Percentiles rank a stretch among this genome's conserved stretches.
phyloP scores from a whole-genome alignment of 2,329 filamentous ascomycete species.

The Lizonia empirigonia region DNA sequence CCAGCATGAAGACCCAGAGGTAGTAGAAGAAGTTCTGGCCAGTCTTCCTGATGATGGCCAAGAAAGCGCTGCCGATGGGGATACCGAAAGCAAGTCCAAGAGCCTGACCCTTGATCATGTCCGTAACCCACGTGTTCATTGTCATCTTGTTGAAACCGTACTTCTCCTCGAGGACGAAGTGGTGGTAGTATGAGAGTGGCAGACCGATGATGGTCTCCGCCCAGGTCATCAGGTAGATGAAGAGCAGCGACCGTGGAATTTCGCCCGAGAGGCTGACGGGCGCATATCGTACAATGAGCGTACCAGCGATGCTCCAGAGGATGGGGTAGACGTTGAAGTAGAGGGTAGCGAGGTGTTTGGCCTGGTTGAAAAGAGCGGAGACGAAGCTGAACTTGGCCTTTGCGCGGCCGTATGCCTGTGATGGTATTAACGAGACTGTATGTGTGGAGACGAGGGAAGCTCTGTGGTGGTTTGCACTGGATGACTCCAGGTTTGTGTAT shows the following conservation, averaged over 20 bases:
- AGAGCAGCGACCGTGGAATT: slow-evolving; percentile 90
- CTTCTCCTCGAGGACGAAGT: slow-evolving; percentile 93
- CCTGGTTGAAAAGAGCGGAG: slow-evolving; percentile 79
- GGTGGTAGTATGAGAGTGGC: slow-evolving; percentile 86
- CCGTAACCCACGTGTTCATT: slow-evolving; percentile 80
- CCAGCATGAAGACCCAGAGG: slow-evolving; percentile 90
- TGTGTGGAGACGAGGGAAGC: background rate
- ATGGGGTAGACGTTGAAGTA: slow-evolving; percentile 89
- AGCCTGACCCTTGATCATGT: slow-evolving; percentile 89
- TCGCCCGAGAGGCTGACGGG: slow-evolving; percentile 84
- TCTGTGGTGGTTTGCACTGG: background rate
- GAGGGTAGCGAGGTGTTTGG: slow-evolving; percentile 88
- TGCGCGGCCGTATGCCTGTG: slow-evolving; percentile 82
- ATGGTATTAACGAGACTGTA: slow-evolving; percentile 23
- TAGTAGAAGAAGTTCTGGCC: slow-evolving; percentile 97
- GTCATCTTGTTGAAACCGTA: slow-evolving; percentile 99
- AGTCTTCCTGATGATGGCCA: slow-evolving; percentile 92
- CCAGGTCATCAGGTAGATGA: slow-evolving; percentile 85
- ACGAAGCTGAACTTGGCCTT: slow-evolving; percentile 90
- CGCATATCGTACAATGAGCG: slow-evolving; percentile 73
- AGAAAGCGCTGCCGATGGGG: slow-evolving; percentile 88
- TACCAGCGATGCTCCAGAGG: slow-evolving; percentile 82
- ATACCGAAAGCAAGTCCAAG: slow-evolving; percentile 79
- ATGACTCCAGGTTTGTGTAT: background rate
- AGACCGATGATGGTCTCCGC: slow-evolving; percentile 80